A percentile compares a stretch with the other conserved stretches of the same genome.
Evolutionary conservation across 208 protist species (phyloP).

Genomic region (Acanthamoeba pearcei): DNA sequence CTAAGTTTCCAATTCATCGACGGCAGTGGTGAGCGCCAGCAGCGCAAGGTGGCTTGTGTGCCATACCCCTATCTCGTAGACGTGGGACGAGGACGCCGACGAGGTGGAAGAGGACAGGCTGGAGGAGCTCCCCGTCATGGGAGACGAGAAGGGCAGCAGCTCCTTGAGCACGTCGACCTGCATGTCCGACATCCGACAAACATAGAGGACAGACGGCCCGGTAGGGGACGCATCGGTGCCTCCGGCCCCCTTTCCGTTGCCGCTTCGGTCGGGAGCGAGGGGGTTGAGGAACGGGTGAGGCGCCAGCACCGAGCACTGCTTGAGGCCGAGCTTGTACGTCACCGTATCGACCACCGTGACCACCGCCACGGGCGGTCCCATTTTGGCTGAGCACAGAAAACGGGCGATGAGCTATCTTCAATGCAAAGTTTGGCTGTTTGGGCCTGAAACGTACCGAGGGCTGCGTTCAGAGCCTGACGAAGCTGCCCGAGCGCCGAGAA

Average conservation of each 20-base stretch:
- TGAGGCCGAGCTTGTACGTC: slow-evolving; percentile 14
- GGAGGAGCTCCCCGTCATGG: background rate
- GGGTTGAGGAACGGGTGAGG: background rate
- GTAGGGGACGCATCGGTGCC: background rate
- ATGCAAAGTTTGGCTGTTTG: background rate
- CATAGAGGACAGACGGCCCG: background rate
- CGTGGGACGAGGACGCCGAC: background rate
- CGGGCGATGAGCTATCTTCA: background rate
- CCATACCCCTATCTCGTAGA: background rate
- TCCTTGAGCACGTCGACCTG: slow-evolving; percentile 6
- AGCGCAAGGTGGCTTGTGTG: background rate
- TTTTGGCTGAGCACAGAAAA: background rate
- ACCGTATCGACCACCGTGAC: background rate
- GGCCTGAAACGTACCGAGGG: background rate
- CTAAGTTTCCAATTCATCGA: background rate
- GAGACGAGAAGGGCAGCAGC: background rate
- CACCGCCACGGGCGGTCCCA: background rate
- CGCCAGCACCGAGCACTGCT: background rate
- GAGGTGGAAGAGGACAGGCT: background rate
- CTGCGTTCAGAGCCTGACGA: background rate
- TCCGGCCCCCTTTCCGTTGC: background rate
- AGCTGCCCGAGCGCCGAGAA: background rate
- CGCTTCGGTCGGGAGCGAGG: background rate
- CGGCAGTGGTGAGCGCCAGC: too few species aligned
- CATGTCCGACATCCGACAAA: background rate